phyloP scores from a whole-genome alignment of 192 early-diverging fungal species.

The Entomortierella chlamydospora region DNA sequence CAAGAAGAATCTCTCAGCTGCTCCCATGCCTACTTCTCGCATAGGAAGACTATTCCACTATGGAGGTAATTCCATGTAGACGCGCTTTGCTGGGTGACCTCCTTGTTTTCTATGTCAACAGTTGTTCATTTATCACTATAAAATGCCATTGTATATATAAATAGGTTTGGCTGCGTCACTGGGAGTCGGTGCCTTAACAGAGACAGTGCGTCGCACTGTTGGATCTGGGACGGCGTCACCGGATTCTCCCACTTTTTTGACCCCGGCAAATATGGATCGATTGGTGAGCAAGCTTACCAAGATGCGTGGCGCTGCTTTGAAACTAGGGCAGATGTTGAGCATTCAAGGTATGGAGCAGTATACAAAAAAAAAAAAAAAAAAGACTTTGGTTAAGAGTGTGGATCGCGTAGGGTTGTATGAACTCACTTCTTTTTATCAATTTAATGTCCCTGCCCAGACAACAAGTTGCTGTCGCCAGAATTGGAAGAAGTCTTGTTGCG shows the following conservation, averaged over 20 bases:
- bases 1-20: constrained; percentile 58
- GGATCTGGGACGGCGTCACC: constrained; percentile 24
- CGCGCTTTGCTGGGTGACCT: too few species aligned
- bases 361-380: not conserved
- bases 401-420: too few species aligned
- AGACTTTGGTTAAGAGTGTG: too few species aligned
- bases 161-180: constrained; percentile 35
- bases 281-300: constrained; percentile 85
- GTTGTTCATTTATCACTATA: too few species aligned
- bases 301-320: constrained; percentile 97
- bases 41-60: constrained; percentile 86
- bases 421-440: constrained; percentile 6
- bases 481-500: constrained; percentile 83
- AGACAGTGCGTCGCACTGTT: constrained; percentile 43
- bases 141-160: not conserved
- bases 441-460: constrained; percentile 54
- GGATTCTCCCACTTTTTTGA: constrained; percentile 72
- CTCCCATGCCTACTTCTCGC: constrained; percentile 81
- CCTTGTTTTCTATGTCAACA: too few species aligned
- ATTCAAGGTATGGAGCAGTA: constrained; percentile 79
- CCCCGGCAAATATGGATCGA: constrained; percentile 83
- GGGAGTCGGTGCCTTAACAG: constrained; percentile 22
- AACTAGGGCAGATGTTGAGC: constrained; percentile 97
- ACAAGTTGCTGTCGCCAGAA: constrained; percentile 80
- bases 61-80: constrained; percentile 73